Conservation (phyloP, 345 rosid genomes). For the Lepidium africanum region DNA sequence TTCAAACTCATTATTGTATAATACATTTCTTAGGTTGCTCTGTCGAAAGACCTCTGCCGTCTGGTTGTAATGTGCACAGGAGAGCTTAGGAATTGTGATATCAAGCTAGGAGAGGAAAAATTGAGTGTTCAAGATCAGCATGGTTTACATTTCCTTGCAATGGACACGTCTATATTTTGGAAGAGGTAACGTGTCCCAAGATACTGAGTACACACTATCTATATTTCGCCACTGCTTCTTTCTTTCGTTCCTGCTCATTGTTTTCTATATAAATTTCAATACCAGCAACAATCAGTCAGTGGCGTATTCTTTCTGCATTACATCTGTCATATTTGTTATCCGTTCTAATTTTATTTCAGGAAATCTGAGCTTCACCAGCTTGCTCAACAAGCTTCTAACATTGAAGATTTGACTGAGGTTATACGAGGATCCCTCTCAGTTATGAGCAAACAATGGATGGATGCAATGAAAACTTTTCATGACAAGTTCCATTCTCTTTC, state of each 20-base stretch:
- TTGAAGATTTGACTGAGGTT: slow-evolving; percentile 81
- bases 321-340: background rate
- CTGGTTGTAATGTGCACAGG: slow-evolving; percentile 77
- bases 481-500: slow-evolving; percentile 76
- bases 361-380: slow-evolving; percentile 93
- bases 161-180: slow-evolving; percentile 78
- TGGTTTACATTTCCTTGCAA: slow-evolving; percentile 67
- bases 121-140: slow-evolving; percentile 29
- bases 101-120: slow-evolving; percentile 31
- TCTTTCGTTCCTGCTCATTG: background rate
- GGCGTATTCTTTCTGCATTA: background rate
- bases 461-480: slow-evolving; percentile 67
- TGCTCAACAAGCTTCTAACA: slow-evolving; percentile 85
- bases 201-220: slow-evolving; percentile 9
- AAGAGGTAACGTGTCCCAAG: slow-evolving; percentile 47
- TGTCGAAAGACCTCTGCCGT: slow-evolving; percentile 85
- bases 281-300: background rate
- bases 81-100: slow-evolving; percentile 45
- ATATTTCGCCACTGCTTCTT: background rate
- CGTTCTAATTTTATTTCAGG: slow-evolving; percentile 31
- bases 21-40: slow-evolving; percentile 51
- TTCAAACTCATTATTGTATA: slow-evolving; percentile 1
- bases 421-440: slow-evolving; percentile 63
- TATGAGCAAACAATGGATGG: slow-evolving; percentile 81
- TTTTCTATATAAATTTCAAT: background rate